Evolutionary conservation across 176 grass and related monocot genomes (phyloP).

Genomic region (Luzula sylvatica): DNA sequence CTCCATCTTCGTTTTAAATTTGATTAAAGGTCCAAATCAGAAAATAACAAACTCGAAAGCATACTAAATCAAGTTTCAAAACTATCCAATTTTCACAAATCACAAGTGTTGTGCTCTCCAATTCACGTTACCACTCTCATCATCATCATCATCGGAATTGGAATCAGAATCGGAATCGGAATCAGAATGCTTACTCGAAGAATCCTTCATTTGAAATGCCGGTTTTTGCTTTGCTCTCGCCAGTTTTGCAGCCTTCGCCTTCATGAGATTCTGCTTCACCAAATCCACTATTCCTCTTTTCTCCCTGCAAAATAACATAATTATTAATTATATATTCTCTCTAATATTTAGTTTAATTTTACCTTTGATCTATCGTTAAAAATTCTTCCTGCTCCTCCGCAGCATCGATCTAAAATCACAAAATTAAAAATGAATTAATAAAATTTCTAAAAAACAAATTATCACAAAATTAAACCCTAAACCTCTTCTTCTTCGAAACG

Average conservation of each 20-base stretch:
- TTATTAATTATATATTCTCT: not conserved
- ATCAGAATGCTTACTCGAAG: slow-evolving; percentile 28
- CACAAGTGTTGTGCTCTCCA: slow-evolving; percentile 50
- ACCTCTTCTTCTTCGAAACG: slow-evolving; percentile 86
- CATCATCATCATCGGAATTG: slow-evolving; percentile 28
- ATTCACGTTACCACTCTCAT: slow-evolving; percentile 31
- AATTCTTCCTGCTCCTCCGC: slow-evolving; percentile 80
- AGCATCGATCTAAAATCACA: slow-evolving; percentile 73
- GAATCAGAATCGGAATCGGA: slow-evolving; percentile 24
- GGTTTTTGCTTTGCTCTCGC: slow-evolving; percentile 26
- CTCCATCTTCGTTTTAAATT: not conserved
- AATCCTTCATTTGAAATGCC: slow-evolving; percentile 25
- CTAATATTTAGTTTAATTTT: not conserved
- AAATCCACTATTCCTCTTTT: slow-evolving; percentile 36
- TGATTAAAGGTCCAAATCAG: not conserved
- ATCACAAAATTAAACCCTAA: no score
- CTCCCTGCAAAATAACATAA: slow-evolving; percentile 21
- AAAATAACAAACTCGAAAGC: not conserved
- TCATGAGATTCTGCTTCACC: slow-evolving; percentile 39
- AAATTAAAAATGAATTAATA: not conserved
- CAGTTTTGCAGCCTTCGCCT: slow-evolving; percentile 25
- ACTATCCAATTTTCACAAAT: not conserved
- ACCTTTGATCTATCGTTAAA: slow-evolving; percentile 77
- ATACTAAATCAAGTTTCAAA: not conserved
- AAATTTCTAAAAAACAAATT: slow-evolving; percentile 6